Base-by-base conservation (phyloP, 371 early-diverging fungal species). In the Scutellospora calospora region DNA sequence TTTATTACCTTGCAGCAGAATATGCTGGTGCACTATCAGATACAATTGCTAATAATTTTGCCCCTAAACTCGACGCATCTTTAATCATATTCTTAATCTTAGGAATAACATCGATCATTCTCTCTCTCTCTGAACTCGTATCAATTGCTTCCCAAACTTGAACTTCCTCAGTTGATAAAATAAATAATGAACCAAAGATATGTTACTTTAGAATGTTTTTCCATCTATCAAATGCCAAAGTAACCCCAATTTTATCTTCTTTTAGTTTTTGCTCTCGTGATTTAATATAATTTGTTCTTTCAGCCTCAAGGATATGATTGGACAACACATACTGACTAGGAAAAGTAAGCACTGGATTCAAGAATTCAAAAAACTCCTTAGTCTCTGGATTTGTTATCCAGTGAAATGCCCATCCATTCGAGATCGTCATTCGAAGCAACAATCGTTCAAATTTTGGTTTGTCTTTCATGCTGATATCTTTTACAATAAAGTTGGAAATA, bases 1-100 rank as follows among this genome's bases (percentile, higher is more conserved):
- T 4, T 22, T n/a, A 57, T 60, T 76, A 60, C 41, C 60, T 41
- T 25, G 76, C 20, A 31, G 59, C 76, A 35, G 38, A 20, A 76
- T 76, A 76, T 20, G 60, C 35, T 22, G 45, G 22, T 41, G 62
- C 76, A 38, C 76, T 76, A 76, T 76, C 76, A 76, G 76, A 38
- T 8, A 76, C 45, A 35, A 76, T 60, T 60, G 60, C 59, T 8
- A 59, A 38, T 41, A 76, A n/a, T 59, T 31, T 76, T 25, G 35
- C 25, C 14, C 22, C 45, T 11, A 60, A 33, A 76, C 27, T 41
- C 14, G 25, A 27, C 31, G 27, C 20, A 18, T 73, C 31, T 49
- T 22, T 18, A 27, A 73, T 76, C 60, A 60, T 60, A 16, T 35
- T 22, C n/a, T 60, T 27, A 22, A 41, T 76, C 41, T 76, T 76